phyloP scores from a whole-genome alignment of 768 basidiomycete genomes.

The Chalciporus piperatus region DNA sequence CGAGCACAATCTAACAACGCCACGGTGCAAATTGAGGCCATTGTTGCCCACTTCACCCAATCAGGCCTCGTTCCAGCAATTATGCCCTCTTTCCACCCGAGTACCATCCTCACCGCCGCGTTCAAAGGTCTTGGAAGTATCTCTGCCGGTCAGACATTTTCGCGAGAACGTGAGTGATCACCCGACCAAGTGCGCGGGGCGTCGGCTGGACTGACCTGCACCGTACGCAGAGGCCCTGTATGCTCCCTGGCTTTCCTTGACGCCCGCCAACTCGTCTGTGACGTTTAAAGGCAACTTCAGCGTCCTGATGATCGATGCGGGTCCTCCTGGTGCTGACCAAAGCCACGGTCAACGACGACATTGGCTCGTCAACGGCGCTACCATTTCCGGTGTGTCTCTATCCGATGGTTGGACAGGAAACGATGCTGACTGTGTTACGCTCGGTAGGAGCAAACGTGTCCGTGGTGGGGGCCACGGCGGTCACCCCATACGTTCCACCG shows the following conservation, averaged over 20 bases:
- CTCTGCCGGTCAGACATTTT: constrained; percentile 56
- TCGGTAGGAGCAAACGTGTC: constrained; percentile 37
- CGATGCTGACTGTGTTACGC: background rate
- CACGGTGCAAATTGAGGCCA: constrained; percentile 48
- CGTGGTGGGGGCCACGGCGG: constrained; percentile 41
- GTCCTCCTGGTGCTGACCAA: constrained; percentile 58
- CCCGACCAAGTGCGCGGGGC: background rate
- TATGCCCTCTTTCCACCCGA: constrained; percentile 57
- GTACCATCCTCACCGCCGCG: constrained; percentile 51
- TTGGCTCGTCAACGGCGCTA: constrained; percentile 75
- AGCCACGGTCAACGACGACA: constrained; percentile 65
- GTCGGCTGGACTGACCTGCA: background rate
- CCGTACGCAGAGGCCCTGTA: constrained; percentile 49
- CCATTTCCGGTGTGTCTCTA: constrained; percentile 38
- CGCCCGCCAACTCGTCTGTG: constrained; percentile 47
- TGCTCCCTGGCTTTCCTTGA: constrained; percentile 52
- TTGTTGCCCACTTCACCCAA: constrained; percentile 66
- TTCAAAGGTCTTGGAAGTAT: constrained; percentile 49
- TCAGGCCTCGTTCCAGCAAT: constrained; percentile 61
- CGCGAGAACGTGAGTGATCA: constrained; percentile 50
- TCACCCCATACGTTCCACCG: constrained; percentile 72
- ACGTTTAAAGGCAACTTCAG: constrained; percentile 54
- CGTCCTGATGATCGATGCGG: constrained; percentile 74
- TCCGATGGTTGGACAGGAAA: background rate
- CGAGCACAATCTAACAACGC: constrained; percentile 45